These are phyloP conservation scores for Botryobasidium botryosum DNA, from an alignment of 768 basidiomycete genomes.

Conservation along the genomic window DNA sequence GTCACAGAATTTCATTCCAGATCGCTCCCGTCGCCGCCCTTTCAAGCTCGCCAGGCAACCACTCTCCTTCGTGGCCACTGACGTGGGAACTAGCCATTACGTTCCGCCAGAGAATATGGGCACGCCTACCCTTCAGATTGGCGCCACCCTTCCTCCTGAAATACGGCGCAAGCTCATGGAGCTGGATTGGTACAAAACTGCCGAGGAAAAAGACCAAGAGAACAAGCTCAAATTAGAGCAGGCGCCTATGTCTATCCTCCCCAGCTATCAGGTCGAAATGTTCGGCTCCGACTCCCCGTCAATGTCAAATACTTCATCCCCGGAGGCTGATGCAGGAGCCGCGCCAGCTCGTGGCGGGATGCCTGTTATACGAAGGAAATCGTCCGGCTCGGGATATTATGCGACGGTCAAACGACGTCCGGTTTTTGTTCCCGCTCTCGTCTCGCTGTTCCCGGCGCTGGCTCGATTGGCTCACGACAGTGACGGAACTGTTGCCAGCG, in stretches of 20 bases:
- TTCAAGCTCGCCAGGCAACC: conserved; percentile 57
- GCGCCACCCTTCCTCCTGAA: conserved; percentile 38
- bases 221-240: conserved; percentile 22
- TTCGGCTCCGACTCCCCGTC: too few species aligned
- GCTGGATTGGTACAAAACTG: conserved; percentile 44
- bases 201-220: conserved; percentile 27
- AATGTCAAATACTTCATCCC: too few species aligned
- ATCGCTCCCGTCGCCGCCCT: conserved; percentile 41
- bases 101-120: conserved; percentile 36
- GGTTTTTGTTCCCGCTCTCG: conserved; percentile 47
- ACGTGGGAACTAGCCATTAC: conserved; percentile 48
- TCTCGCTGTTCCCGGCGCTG: conserved; percentile 36
- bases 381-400: conserved; percentile 26
- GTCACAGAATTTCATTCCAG: conserved; percentile 40
- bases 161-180: conserved; percentile 48
- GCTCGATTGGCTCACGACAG: conserved; percentile 35
- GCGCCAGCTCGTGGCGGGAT: not conserved
- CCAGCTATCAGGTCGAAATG: conserved; percentile 34
- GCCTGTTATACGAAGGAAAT: conserved; percentile 35
- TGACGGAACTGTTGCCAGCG: conserved; percentile 35
- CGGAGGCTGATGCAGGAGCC: too few species aligned
- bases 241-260: conserved; percentile 48
- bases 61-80: conserved; percentile 57
- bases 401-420: conserved; percentile 38
- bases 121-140: conserved; percentile 30